Base-by-base conservation (phyloP, 2,329 filamentous ascomycete genomes). In the Penicillium hesseltinei region DNA sequence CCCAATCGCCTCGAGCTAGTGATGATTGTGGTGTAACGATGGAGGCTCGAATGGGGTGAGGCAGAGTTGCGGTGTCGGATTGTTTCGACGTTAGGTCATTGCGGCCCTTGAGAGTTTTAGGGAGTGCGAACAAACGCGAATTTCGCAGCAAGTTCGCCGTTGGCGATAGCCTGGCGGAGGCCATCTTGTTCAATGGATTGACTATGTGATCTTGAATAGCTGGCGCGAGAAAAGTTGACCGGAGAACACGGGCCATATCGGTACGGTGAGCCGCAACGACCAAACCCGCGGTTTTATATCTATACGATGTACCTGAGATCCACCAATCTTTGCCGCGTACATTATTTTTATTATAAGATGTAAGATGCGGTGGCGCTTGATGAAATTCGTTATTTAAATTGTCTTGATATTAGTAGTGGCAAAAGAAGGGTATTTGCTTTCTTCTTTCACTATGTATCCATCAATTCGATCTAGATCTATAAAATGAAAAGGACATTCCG, bases 91-190 rank as follows among this genome's bases (percentile, higher is more conserved):
- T 80, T 62, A 80, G 79, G 64, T 72, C 76, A 13, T 77, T 73
- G 11, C 90, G 86, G 42, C 82, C 77, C 19, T 88, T 85, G 51
- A 97, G 82, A 23, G 91, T 85, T 57, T 85, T 82, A 15, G 93
- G 92, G 55, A 97, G 81, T 25, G 92, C 89, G 78, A 97, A 97
- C 67, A 97, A 83, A 65, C 93, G 90, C 58, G 93, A 97, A 59
- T 87, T 85, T 74, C 93, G 88, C 70, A 97, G 83, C 65, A 97
- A 83, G 61, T 82, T 82, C 54, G 84, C 83, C 52, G 85, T 83
- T 35, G 85, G 85, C 59, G 85, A 88, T 60, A 81, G 61, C 63
- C 75, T 75, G 56, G 71, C 71, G 58, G 77, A 69, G 59, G 76
- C 73, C 78, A 80, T 80, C 62, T 68, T 68, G 66, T 61, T 68